Evolutionary conservation across 176 grass and related monocot genomes (phyloP), one percentile per base, ranked within the genome.

Genomic region (Echinochloa phyllopogon): DNA sequence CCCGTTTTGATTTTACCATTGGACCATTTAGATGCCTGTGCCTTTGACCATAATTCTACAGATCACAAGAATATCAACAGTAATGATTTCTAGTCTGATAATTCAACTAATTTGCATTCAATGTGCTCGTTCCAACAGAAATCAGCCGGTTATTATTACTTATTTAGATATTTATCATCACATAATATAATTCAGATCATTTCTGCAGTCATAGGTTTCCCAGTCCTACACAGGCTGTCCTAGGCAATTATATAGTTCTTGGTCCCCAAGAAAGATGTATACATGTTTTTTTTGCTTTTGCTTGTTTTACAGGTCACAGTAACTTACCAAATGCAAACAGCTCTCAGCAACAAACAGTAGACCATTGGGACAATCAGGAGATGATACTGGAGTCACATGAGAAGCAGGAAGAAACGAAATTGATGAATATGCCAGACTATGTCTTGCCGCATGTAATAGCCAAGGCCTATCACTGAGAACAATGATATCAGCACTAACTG

Each of bases 341-440:
- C 87, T 98, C 78, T 98, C 96, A 45, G 96, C 86, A 79, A 98
- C 93, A 92, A 98, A 98, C 52, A 98, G 85, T 72, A 98, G 82
- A 84, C 93, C 96, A 33, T 79, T 94, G 52, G 96, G 96, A 70
- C 93, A 98, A 69, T 98, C 96, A 76, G 74, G 41, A 77, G 90
- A 98, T 57, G 89, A 91, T 25, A 98, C 96, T 8, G 96, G 91
- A 1, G 89, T 95, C 67, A 98, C 96, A 90, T 98, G 93, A 82
- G 96, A 93, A 24, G 96, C 93, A 84, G 93, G 84, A 69, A 94
- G 86, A 94, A 95, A 98, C 23, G 96, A 94, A 71, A 98, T 90
- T 45, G 96, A 98, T 21, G 96, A 92, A 90, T 98, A 98, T 69
- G 91, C 96, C 83, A 98, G 79, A 70, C 93, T 95, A 82, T 98